Evolutionary conservation across 306 rosid species (phyloP), one percentile per base, ranked within the genome.

Genomic region (Cucurbita moschata): DNA sequence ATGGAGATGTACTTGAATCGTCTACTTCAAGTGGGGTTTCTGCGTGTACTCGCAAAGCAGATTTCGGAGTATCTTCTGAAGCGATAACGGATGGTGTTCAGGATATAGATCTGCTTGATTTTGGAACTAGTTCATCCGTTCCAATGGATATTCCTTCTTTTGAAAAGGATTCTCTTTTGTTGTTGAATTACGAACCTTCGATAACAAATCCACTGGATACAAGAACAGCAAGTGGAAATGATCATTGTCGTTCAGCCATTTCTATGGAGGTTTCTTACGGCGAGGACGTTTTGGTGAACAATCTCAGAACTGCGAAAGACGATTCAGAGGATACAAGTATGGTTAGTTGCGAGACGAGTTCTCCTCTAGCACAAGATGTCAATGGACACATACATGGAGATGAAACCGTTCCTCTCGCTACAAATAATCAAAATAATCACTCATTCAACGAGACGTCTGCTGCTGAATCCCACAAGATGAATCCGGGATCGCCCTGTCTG

Each of bases 361-460:
- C 87, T 30, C n/a, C 30, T 13, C 53, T 8, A 10, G 78, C 60
- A 10, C 74, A 46, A 49, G 57, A 59, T 56, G 74, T 54, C 5
- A 87, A 87, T 43, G 97, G 88, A 72, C 46, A 46, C 61, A 70
- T 43, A 54, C 68, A 75, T 63, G 75, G 50, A 75, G 70, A 79
- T 10, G 71, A 72, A 67, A 75, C 70, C 7, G 66, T 79, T 14
- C 49, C 75, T 68, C 82, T 69, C 47, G 61, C 71, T 68, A 73
- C 81, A 19, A 80, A 61, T 49, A n/a, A 50, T 16, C 21, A 60
- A 73, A 63, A 39, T 59, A 63, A 63, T 49, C 8, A 39, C n/a
- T 62, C 13, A 64, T 42, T 42, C 53, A 43, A 65, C 14, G 8
- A 75, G 74, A 77, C 71, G 57, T 70, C 83, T 51, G 75, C 81